Conservation (phyloP, 2,329 filamentous ascomycete genomes). For the Arthroderma sp. region DNA sequence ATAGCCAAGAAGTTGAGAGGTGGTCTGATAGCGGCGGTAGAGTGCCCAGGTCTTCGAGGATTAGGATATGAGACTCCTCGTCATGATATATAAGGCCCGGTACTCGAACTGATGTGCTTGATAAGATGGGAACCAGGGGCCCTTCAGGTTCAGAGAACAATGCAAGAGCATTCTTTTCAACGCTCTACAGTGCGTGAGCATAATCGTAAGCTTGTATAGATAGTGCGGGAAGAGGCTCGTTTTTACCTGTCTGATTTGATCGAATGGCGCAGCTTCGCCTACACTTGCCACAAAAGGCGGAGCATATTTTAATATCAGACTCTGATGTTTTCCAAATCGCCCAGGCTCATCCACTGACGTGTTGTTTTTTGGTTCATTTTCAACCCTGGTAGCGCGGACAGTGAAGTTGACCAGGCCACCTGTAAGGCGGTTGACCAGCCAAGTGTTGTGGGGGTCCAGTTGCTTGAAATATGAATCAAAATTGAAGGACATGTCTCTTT, state of each 20-base stretch:
- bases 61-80: constrained; percentile 5
- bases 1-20: constrained; percentile 1
- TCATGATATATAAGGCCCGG: constrained; percentile 6
- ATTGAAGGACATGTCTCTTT: constrained; percentile 4
- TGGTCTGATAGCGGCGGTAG: constrained; percentile 6
- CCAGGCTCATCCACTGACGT: not conserved
- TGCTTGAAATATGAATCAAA: constrained; percentile 8
- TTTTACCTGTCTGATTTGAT: constrained; percentile 8
- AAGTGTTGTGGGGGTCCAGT: not conserved
- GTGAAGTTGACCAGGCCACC: constrained; percentile 8
- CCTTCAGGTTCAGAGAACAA: constrained; percentile 5
- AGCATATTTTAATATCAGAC: constrained; percentile 12
- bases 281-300: constrained; percentile 4
- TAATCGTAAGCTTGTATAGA: not conserved
- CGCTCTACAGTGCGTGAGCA: constrained; percentile 1
- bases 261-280: constrained; percentile 8
- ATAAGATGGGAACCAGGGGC: not conserved
- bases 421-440: constrained; percentile 3
- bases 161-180: constrained; percentile 7
- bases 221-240: not conserved
- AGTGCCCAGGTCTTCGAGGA: constrained; percentile 7
- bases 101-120: not conserved
- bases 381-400: constrained; percentile 6
- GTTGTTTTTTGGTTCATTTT: not conserved
- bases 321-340: not conserved